Evolutionary conservation across 2,329 filamentous ascomycete species (phyloP), one percentile per base, ranked within the genome.

Genomic region (Aspergillus viridinutans): DNA sequence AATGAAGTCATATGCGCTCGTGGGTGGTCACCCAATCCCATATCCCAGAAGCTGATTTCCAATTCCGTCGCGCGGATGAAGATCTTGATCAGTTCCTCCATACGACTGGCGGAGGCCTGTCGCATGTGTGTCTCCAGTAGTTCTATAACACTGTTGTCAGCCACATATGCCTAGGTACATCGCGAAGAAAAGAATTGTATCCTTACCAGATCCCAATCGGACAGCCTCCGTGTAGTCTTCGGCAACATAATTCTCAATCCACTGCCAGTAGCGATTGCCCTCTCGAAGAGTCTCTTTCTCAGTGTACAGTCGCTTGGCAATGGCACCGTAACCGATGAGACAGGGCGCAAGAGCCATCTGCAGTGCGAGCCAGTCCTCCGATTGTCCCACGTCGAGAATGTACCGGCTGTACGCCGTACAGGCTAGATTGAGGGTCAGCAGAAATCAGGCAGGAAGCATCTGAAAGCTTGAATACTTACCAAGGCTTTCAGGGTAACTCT

Each of bases 211-310:
- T 23, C 90, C 90, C 3, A 85, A 80, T 61, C 79, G 79, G 54
- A 95, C 89, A 5, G 90, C 90, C 60, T 86, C 80, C 0, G 80
- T 76, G 64, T 96, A 97, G 70, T 94, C 90, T 0, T 90, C 86
- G 2, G 87, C 89, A 17, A 89, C 84, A 69, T 97, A 97, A 68
- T 90, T 95, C 69, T 92, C 81, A 63, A 97, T 90, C 93, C 93
- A 97, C 49, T 86, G 83, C 88, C 89, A 94, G 76, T 96, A 97
- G 20, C 76, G 80, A 70, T 93, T 95, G 0, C 79, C 84, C 12
- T 88, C 80, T 42, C 81, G 80, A 50, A 77, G 67, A 38, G 85
- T 88, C n/a, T 77, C 79, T 50, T 81, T 76, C 59, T 89, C 86
- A 14, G 78, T 78, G 64, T 86, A 81, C 3, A 96, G 79, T 66